Conservation (phyloP, 2,329 filamentous ascomycete species). For the Botryotinia narcissicola region DNA sequence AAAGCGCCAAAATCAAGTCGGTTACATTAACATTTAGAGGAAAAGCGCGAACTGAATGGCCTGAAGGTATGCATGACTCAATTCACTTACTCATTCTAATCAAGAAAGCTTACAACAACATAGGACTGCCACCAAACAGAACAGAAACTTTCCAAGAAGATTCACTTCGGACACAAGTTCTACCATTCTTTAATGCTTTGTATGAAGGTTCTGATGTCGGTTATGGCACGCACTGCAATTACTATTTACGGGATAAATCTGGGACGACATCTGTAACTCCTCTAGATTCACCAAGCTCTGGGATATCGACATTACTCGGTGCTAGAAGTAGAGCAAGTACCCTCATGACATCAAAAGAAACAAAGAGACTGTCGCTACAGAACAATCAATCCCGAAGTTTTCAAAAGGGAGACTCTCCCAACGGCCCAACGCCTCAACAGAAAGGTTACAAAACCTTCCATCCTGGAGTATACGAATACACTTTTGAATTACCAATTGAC, state of each 20-base stretch:
- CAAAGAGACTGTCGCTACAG: constrained; percentile 62
- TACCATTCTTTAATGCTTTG: constrained; percentile 87
- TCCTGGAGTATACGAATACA: constrained; percentile 43
- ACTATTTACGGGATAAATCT: constrained; percentile 40
- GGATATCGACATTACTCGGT: constrained; percentile 29
- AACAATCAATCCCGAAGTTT: constrained; percentile 67
- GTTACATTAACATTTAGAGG: constrained; percentile 84
- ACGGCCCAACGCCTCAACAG: constrained; percentile 54
- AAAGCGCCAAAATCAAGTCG: constrained; percentile 89
- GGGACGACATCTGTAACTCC: constrained; percentile 35
- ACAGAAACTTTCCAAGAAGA: constrained; percentile 80
- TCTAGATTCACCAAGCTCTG: constrained; percentile 26
- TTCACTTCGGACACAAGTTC: constrained; percentile 80
- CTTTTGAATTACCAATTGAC: constrained; percentile 82
- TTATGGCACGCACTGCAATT: constrained; percentile 63
- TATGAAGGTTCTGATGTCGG: constrained; percentile 56
- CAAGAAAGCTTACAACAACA: constrained; percentile 5
- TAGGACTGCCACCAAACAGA: constrained; percentile 82
- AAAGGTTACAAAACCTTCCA: constrained; percentile 71
- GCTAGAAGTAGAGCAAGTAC: constrained; percentile 33
- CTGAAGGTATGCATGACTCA: constrained; percentile 66
- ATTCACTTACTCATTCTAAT: neutral
- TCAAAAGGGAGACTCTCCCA: constrained; percentile 58
- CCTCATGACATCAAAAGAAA: constrained; percentile 30
- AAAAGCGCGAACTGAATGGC: constrained; percentile 88